Conservation (phyloP, 805 yeast genomes). For the Saccharomycopsis sp. region DNA sequence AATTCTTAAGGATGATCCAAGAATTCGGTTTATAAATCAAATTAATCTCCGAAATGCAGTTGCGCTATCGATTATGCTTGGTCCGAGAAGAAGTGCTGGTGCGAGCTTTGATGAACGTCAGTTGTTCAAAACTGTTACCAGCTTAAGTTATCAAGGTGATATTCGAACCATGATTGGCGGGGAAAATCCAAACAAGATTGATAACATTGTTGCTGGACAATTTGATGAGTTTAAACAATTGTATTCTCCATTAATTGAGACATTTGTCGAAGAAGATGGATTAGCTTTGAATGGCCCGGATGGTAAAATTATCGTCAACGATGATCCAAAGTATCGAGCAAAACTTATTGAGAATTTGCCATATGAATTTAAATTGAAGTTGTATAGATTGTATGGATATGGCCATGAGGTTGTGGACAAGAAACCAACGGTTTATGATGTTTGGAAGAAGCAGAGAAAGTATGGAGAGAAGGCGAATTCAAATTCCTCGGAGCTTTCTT, state of each 20-base stretch:
- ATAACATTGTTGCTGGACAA: conserved; percentile 79
- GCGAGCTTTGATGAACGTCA: conserved; percentile 48
- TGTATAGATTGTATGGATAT: conserved; percentile 28
- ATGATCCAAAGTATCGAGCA: conserved; percentile 30
- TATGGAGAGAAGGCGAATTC: too few relatives aligned
- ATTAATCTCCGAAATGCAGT: conserved; percentile 74
- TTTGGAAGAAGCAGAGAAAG: too few relatives aligned
- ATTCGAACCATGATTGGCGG: conserved; percentile 80
- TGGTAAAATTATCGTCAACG: conserved; percentile 2
- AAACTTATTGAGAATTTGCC: conserved; percentile 44
- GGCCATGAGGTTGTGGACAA: too few relatives aligned
- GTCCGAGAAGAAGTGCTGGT: conserved; percentile 11
- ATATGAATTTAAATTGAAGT: conserved; percentile 35
- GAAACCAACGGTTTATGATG: conserved; percentile 20
- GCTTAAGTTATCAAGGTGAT: conserved; percentile 84
- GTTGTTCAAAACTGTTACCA: conserved; percentile 70
- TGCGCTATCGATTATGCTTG: conserved; percentile 52
- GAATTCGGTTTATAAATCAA: conserved; percentile 61
- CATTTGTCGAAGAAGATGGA: conserved; percentile 31
- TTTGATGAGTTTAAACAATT: conserved; percentile 57
- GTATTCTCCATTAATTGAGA: conserved; percentile 58
- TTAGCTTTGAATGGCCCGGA: conserved; percentile 24
- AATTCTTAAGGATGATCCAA: conserved; percentile 56
- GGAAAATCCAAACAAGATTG: conserved; percentile 84
- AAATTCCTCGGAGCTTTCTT: too few relatives aligned